Evolutionary conservation across 768 basidiomycete species (phyloP), one percentile per base, ranked within the genome.

Genomic region (Amyloporia xantha): DNA sequence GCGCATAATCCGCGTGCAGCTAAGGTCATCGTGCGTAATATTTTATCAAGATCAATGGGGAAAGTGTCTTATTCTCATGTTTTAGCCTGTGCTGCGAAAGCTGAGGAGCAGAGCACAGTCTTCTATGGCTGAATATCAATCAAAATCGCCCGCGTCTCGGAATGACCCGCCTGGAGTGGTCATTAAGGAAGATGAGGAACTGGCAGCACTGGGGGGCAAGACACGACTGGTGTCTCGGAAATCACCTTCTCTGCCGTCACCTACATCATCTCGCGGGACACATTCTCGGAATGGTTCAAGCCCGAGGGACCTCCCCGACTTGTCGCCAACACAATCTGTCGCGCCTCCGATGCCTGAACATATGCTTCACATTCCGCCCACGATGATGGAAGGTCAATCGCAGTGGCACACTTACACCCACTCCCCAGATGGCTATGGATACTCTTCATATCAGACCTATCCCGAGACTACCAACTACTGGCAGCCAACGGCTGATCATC

Each of bases 131-230:
- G 71, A 49, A 4, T 44, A 58, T 19, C 66, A 74, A 27, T 50
- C 66, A 12, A 43, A 54, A 50, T 33, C 54, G 44, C 28, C 62
- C 59, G 39, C 54, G 51, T 19, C 35, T 12, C 69, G 70, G 15
- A 55, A 65, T 4, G 64, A 67, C 2, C 67, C 62, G 48, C 63
- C 60, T 50, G 58, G 62, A 42, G 60, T 71, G 12, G 66, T 56
- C 35, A 65, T 80, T 51, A 82, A 84, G 60, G 83, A 84, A 56
- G 73, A 71, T 21, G 82, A 83, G 33, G 82, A 81, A 48, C 59
- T 84, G 33, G 74, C 78, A 5, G 76, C 75, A 1, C 71, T 84
- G 10, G 78, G 80, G 20, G 82, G 84, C 2, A 77, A 77, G 66
- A 83, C 81, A 7, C 73, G 82, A 19, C 71, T 84, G 2, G 76